These are phyloP conservation scores for Rhodotorula toruloides DNA, from an alignment of 768 basidiomycete genomes.

Conservation along the genomic window DNA sequence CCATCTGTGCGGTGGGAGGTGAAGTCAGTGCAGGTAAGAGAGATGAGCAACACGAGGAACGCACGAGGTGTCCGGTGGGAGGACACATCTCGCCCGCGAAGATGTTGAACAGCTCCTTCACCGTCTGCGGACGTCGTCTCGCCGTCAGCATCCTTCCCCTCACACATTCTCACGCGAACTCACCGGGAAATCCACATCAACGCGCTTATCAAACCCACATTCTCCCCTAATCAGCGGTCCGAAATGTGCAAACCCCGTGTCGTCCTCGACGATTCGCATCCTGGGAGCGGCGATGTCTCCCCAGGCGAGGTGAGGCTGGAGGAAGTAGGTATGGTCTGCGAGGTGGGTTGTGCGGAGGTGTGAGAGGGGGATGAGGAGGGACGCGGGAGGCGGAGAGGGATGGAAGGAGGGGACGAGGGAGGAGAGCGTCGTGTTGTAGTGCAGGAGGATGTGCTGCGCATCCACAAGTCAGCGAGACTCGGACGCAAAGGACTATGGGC, in stretches of 20 bases:
- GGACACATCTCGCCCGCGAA: conserved; percentile 44
- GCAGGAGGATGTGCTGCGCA: conserved; percentile 43
- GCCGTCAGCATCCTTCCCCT: no score
- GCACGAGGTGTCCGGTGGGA: conserved; percentile 21
- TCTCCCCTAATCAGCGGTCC: conserved; percentile 43
- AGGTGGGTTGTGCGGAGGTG: conserved; percentile 6
- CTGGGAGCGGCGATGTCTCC: conserved; percentile 39
- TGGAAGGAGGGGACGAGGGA: conserved; percentile 7
- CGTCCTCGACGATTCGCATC: conserved; percentile 31
- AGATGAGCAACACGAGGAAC: background rate
- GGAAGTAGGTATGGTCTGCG: conserved; percentile 45
- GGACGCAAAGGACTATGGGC: background rate
- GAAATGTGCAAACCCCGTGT: conserved; percentile 45
- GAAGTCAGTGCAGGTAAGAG: background rate
- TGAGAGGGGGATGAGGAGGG: background rate
- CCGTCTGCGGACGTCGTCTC: conserved; percentile 31
- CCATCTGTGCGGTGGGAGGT: conserved; percentile 28
- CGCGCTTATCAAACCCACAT: conserved; percentile 41
- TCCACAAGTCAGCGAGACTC: background rate
- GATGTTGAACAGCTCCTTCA: conserved; percentile 43
- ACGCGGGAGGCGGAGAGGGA: background rate
- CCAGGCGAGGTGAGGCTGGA: conserved; percentile 46
- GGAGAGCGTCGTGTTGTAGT: conserved; percentile 39
- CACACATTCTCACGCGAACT: background rate
- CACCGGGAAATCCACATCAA: conserved; percentile 17